Evolutionary conservation across 2,329 filamentous ascomycete species (phyloP).

Genomic region (Herpomyces periplanetae): DNA sequence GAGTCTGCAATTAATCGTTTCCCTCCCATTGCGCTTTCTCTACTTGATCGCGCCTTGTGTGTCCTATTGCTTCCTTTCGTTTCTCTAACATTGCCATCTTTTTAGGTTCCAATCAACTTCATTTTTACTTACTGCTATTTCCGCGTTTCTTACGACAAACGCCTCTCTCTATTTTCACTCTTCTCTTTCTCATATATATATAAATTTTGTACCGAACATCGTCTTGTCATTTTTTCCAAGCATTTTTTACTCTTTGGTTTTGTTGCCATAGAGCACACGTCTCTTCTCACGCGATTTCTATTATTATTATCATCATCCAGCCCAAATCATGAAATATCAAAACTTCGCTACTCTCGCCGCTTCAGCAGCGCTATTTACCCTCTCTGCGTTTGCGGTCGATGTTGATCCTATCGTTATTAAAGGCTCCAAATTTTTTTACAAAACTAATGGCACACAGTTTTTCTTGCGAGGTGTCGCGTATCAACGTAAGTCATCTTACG

Average conservation of each 20-base stretch:
- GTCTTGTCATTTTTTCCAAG: conserved; percentile 2
- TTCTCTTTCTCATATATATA: too few relatives aligned
- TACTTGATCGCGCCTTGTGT: not conserved
- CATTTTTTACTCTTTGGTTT: conserved; percentile 3
- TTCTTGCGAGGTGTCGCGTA: conserved; percentile 84
- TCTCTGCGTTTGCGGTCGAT: conserved; percentile 13
- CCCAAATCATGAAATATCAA: too few relatives aligned
- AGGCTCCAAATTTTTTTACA: conserved; percentile 59
- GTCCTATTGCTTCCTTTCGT: not conserved
- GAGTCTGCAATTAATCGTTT: conserved; percentile 2
- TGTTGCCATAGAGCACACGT: conserved; percentile 4
- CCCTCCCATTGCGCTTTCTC: conserved; percentile 3
- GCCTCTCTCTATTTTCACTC: conserved; percentile 2
- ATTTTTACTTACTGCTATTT: not conserved
- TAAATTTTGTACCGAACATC: too few relatives aligned
- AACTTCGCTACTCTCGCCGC: conserved; percentile 11
- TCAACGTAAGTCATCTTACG: conserved; percentile 15
- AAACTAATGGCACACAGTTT: conserved; percentile 36
- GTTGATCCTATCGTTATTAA: conserved; percentile 15
- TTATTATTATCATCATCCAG: conserved; percentile 10
- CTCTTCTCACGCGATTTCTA: conserved; percentile 1
- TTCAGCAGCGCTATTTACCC: conserved; percentile 12
- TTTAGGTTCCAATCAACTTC: not conserved
- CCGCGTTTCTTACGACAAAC: conserved; percentile 2
- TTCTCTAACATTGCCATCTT: not conserved